phyloP scores from a whole-genome alignment of 2,329 filamentous ascomycete species.

The Epichloe glyceriae region DNA sequence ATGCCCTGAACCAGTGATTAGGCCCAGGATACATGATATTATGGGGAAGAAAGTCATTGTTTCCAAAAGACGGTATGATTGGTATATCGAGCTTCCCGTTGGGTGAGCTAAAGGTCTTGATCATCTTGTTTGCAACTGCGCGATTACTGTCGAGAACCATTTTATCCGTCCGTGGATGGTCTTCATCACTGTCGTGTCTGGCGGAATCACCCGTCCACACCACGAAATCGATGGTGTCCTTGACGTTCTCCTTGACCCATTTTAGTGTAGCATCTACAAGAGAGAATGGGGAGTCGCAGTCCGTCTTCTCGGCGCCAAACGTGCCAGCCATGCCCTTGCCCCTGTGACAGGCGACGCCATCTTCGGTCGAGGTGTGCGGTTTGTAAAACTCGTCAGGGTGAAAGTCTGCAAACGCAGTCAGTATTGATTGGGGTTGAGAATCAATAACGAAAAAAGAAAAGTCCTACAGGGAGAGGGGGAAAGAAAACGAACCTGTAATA shows the following conservation, averaged over 20 bases:
- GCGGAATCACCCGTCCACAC: conserved; percentile 89
- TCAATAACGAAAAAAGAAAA: not conserved
- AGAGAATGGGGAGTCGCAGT: conserved; percentile 73
- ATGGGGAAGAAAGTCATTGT: conserved; percentile 95
- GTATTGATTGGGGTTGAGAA: not conserved
- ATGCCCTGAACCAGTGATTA: conserved; percentile 71
- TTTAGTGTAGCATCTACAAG: conserved; percentile 80
- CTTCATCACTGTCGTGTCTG: conserved; percentile 77
- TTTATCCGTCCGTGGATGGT: conserved; percentile 57
- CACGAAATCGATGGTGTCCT: conserved; percentile 74
- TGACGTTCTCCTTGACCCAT: conserved; percentile 72
- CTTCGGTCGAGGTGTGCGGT: conserved; percentile 56
- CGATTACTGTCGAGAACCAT: conserved; percentile 72
- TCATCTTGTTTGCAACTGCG: conserved; percentile 62
- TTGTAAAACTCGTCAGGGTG: conserved; percentile 87
- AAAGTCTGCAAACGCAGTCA: conserved; percentile 48
- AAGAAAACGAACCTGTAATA: conserved; percentile 58
- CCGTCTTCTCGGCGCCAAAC: conserved; percentile 75
- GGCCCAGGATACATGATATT: conserved; percentile 83
- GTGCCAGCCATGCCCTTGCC: conserved; percentile 63
- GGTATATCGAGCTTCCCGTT: conserved; percentile 54
- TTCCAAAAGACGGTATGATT: conserved; percentile 81
- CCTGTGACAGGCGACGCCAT: conserved; percentile 63
- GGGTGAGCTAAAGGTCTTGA: conserved; percentile 54
- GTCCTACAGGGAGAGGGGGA: not conserved